phyloP scores from a whole-genome alignment of 2,329 filamentous ascomycete genomes.

The Trichoderma sp. region DNA sequence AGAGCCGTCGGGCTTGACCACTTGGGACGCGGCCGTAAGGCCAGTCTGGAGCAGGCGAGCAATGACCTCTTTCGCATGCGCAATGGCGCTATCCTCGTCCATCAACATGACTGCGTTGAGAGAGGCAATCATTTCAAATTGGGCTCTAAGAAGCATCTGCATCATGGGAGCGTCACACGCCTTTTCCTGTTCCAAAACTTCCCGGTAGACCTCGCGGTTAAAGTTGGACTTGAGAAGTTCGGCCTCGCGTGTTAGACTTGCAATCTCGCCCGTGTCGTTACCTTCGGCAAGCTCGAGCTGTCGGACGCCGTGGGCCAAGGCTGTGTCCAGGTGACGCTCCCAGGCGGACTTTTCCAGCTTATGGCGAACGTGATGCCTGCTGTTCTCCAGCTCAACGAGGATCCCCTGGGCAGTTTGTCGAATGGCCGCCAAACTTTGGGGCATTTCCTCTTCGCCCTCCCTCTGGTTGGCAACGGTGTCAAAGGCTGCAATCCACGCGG shows the following conservation, averaged over 20 bases:
- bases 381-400: conserved; percentile 79
- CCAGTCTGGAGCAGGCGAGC: conserved; percentile 77
- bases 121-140: conserved; percentile 87
- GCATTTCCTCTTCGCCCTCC: conserved; percentile 54
- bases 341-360: conserved; percentile 78
- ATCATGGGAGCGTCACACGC: conserved; percentile 74
- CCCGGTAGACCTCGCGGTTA: conserved; percentile 74
- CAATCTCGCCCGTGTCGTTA: conserved; percentile 62
- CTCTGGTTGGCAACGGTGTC: conserved; percentile 75
- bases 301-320: conserved; percentile 79
- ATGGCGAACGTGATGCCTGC: conserved; percentile 87
- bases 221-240: conserved; percentile 84
- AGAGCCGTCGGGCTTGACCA: conserved; percentile 85
- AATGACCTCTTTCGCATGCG: conserved; percentile 76
- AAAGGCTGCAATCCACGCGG: conserved; percentile 90
- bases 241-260: conserved; percentile 75
- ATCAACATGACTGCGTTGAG: conserved; percentile 80
- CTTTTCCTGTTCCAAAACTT: conserved; percentile 83
- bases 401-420: conserved; percentile 89
- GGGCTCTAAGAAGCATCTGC: conserved; percentile 82
- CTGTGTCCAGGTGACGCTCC: conserved; percentile 85
- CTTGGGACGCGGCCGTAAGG: conserved; percentile 72
- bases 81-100: conserved; percentile 79
- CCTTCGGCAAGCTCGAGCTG: conserved; percentile 66
- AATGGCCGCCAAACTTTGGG: conserved; percentile 71